Evolutionary conservation across 768 basidiomycete genomes (phyloP).

Genomic region (Leucocoprinus leucothites): DNA sequence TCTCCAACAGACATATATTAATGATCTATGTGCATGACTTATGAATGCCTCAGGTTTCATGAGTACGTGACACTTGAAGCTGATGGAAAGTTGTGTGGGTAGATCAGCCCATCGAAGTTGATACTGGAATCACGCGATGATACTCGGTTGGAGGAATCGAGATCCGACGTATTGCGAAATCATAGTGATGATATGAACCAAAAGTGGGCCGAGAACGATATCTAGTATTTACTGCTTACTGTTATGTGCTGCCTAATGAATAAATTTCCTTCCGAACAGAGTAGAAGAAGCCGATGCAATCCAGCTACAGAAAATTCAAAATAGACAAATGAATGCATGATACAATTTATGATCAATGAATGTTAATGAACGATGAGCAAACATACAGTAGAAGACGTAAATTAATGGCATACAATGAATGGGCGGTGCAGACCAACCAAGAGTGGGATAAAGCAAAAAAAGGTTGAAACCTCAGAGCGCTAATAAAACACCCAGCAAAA

Average conservation of each 20-base stretch:
- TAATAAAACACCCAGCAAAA: constrained; percentile 4
- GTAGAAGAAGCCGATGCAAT: background rate
- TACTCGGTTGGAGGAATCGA: no score
- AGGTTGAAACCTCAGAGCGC: background rate
- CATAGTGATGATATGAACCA: background rate
- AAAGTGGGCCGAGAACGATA: background rate
- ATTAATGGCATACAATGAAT: constrained; percentile 5
- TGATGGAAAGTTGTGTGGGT: no score
- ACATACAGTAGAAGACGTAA: background rate
- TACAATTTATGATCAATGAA: background rate
- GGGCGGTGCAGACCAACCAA: background rate
- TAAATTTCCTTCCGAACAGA: background rate
- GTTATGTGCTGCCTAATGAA: background rate
- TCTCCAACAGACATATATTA: no score
- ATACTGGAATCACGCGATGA: no score
- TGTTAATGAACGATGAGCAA: background rate
- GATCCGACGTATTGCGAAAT: background rate
- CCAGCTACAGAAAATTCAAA: background rate
- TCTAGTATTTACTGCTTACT: background rate
- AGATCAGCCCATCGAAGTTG: no score
- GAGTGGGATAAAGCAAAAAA: constrained; percentile 2
- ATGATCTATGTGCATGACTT: no score
- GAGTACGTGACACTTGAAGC: no score
- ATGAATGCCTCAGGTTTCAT: no score
- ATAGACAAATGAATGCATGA: background rate